Evolutionary conservation across 129 eudicot species (phyloP), one percentile per base, ranked within the genome.

Genomic region (Flaveria bidentis): DNA sequence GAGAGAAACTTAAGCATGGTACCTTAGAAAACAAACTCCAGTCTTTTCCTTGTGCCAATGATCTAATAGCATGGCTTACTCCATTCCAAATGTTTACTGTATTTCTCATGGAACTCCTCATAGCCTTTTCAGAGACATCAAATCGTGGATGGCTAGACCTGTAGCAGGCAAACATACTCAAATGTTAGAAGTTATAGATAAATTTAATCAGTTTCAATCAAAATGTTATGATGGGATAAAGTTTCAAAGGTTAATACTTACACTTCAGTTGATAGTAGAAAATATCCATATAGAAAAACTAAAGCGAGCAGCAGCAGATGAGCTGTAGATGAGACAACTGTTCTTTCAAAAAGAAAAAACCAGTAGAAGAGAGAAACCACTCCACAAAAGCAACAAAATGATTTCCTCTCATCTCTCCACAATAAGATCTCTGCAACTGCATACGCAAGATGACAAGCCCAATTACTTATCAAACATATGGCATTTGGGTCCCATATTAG

Each of bases 391-490:
- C 71, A 85, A 58, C 81, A 66, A 76, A 91, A 94, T 56, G 96
- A 87, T 67, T 81, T 92, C 86, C 79, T 91, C 83, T 94, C 97
- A 80, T 94, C 93, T 71, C 96, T 91, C 98, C 98, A 94, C 49
- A 94, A 86, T 76, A 94, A 86, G 67, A 94, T 83, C 58, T 91
- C 90, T 42, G 98, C 91, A 91, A 91, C 98, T 94, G 97, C 85
- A 84, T 61, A 30, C 79, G 82, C 52, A 30, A 55, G 23, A 58
- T 3, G 26, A 45, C 20, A 36, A 36, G 41, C 41, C 41, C 41
- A 36, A 36, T 36, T 7, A 3, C 41, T 36, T 36, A 36, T 36
- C 41, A 36, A 36, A 36, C 41, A 36, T 36, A 36, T 36, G 41
- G 41, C 41, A 36, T 36, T 4, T 6, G 4, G 41, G 41, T 36